Evolutionary conservation across 306 rosid genomes (phyloP), one percentile per base, ranked within the genome.

Genomic region (Calophaca sinica): DNA sequence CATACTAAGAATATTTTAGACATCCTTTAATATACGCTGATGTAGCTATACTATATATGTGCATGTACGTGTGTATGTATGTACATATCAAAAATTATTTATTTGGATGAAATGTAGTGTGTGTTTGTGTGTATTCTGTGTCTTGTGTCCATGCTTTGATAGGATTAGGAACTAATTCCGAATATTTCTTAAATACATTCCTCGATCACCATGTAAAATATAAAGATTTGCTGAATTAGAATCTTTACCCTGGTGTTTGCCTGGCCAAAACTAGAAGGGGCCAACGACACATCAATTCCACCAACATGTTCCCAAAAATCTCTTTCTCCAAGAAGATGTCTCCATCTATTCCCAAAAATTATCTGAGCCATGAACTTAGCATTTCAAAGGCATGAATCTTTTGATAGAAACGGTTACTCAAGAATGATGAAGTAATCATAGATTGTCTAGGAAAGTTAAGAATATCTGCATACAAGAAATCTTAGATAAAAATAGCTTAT

Each of bases 251-350:
- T 81, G 50, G 98, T 94, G 85, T 94, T 94, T 78, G 98, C 98
- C 80, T 91, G 97, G 72, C 97, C 98, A 90, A 94, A 91, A 90
- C 96, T 85, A 73, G 97, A 94, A 44, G 98, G 98, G 84, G 93
- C 88, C 87, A 94, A 85, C 66, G 88, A 90, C 74, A 90, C 82
- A 72, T 91, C 98, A 64, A 94, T 84, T 75, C 98, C 97, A 72
- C 98, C 96, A 36, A 94, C 93, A 82, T 86, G 90, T 78, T 94
- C 98, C 98, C 98, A 91, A 79, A 94, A 91, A 66, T 91, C 97
- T 83, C 81, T 82, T 68, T 94, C 97, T 50, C 98, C 98, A 65
- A 84, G 80, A 79, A 94, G 91, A 85, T 94, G 92, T 75, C 97
- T 88, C 97, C 98, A 94, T 81, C 91, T 90, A 87, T 94, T 94